Base-by-base conservation (phyloP, 2,329 filamentous ascomycete species). In the Colletotrichum eleusines region DNA sequence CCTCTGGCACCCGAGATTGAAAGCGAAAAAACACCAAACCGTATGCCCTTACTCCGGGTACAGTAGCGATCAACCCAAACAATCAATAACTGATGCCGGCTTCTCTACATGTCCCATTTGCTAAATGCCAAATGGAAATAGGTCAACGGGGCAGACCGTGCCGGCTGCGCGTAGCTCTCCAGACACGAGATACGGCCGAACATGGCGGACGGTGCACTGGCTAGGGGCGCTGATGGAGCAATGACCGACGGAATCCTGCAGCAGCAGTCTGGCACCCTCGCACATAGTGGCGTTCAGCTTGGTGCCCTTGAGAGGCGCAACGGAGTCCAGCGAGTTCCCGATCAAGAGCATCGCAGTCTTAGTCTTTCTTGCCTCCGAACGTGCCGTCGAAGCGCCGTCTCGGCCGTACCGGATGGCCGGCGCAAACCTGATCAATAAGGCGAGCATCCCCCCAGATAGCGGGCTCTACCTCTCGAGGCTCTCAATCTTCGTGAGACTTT, bases 381-480 rank as follows among this genome's bases (percentile, higher is more conserved):
- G n/a, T n/a, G n/a, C n/a, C n/a, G n/a, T n/a, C n/a, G n/a, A n/a
- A n/a, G n/a, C n/a, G n/a, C n/a, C n/a, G n/a, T n/a, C n/a, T n/a
- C n/a, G n/a, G n/a, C n/a, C n/a, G n/a, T n/a, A n/a, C n/a, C n/a
- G n/a, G n/a, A n/a, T n/a, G n/a, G n/a, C n/a, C n/a, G n/a, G n/a
- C n/a, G n/a, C n/a, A n/a, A n/a, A n/a, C n/a, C n/a, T 58, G 23
- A 3, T 33, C 9, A 55, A 60, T 9, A 46, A 20, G 18, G 63
- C 63, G 18, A 66, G 61, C 35, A 35, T 20, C 7, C 28, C 20
- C 14, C 63, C 63, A 28, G 61, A 66, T 7, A 60, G 3, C 44
- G 46, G 44, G 3, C 63, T 61, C 50, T 77, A 73, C 12, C 61
- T 40, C 14, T 72, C 58, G 18, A 81, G 74, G 12, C 62, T 79